Evolutionary conservation across 257 asterid species (phyloP).

Genomic region (Solanum gracilifrons): DNA sequence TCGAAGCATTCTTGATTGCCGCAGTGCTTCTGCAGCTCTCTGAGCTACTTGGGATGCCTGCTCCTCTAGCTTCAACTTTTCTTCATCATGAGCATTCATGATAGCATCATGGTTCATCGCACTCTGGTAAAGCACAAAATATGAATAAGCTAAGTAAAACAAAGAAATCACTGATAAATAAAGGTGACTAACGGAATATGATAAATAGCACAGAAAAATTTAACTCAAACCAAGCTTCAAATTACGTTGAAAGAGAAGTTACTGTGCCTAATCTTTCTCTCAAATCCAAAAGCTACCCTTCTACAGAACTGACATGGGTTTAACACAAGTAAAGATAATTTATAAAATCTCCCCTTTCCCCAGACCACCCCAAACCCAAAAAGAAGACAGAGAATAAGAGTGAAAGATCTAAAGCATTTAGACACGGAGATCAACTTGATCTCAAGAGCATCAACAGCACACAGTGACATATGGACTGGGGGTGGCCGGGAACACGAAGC

Average conservation of each 20-base stretch:
- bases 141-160: background rate
- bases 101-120: slow-evolving; percentile 92
- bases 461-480: background rate
- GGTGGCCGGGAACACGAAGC: background rate
- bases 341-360: background rate
- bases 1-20: slow-evolving; percentile 80
- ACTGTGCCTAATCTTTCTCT: background rate
- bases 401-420: background rate
- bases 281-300: background rate
- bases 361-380: background rate
- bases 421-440: background rate
- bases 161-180: background rate
- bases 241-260: background rate
- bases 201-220: background rate
- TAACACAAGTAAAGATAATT: background rate
- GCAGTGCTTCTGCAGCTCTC: slow-evolving; percentile 93
- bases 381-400: background rate
- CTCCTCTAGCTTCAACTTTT: slow-evolving; percentile 65
- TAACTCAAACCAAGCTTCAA: background rate
- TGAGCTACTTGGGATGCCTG: slow-evolving; percentile 87
- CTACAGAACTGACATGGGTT: background rate
- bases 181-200: background rate
- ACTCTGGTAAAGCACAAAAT: slow-evolving; percentile 39
- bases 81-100: slow-evolving; percentile 80
- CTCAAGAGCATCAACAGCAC: background rate